These are phyloP conservation scores for Cicer pinnatifidum DNA, from an alignment of 306 rosid genomes.

Conservation along the genomic window DNA sequence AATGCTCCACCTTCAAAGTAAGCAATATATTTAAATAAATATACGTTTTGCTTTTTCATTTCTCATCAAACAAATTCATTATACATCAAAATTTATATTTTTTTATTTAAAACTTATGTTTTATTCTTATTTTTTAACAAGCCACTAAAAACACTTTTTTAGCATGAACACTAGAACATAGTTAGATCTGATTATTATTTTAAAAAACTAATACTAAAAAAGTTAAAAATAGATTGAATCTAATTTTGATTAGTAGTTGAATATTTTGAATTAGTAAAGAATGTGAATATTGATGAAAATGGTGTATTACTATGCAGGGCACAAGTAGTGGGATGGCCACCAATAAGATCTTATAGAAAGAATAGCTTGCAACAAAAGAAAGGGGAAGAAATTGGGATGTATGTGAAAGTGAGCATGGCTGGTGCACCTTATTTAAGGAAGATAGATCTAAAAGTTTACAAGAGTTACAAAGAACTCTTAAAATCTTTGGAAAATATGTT, in stretches of 20 bases:
- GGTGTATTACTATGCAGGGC: slow-evolving; percentile 49
- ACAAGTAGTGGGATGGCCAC: slow-evolving; percentile 97
- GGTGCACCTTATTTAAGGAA: slow-evolving; percentile 94
- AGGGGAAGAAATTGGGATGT: slow-evolving; percentile 52
- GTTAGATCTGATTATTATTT: no score
- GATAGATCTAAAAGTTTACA: slow-evolving; percentile 72
- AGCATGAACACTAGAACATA: no score
- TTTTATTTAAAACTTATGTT: no score
- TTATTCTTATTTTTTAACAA: no score
- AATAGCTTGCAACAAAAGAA: slow-evolving; percentile 59
- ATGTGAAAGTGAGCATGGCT: slow-evolving; percentile 81
- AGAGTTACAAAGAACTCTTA: slow-evolving; percentile 69
- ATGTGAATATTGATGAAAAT: slow-evolving; percentile 6
- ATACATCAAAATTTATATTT: no score
- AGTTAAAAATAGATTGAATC: no score
- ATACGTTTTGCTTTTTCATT: neutral
- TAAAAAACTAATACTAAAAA: no score
- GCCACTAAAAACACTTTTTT: no score
- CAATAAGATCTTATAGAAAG: slow-evolving; percentile 71
- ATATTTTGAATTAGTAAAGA: no score
- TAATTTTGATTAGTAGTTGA: no score
- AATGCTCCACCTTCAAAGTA: slow-evolving; percentile 65
- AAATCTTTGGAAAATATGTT: slow-evolving; percentile 72
- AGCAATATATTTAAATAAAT: slow-evolving; percentile 14
- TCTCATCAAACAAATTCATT: neutral